Evolutionary conservation across 768 basidiomycete genomes (phyloP).

Genomic region (Coprinopsis marcescibilis): DNA sequence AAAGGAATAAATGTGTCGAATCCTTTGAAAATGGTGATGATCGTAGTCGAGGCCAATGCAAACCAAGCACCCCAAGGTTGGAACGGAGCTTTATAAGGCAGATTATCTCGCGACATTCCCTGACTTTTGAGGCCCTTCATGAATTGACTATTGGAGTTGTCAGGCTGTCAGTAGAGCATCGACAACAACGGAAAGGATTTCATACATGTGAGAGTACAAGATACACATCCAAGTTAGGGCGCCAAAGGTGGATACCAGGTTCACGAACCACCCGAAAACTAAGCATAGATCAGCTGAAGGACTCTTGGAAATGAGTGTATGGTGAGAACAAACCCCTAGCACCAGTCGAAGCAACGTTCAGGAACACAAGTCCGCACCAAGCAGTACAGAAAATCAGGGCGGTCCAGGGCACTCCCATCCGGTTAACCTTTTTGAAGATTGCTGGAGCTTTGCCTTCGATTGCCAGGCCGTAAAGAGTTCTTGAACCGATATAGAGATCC

Average conservation of each 20-base stretch:
- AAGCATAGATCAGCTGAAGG: slow-evolving; percentile 23
- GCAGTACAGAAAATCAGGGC: slow-evolving; percentile 47
- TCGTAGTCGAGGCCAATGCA: slow-evolving; percentile 44
- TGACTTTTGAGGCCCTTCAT: slow-evolving; percentile 40
- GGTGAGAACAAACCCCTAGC: slow-evolving; percentile 35
- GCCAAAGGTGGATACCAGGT: slow-evolving; percentile 42
- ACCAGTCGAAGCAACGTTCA: slow-evolving; percentile 46
- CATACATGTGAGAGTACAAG: slow-evolving; percentile 52
- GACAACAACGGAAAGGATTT: neutral
- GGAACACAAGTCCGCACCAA: slow-evolving; percentile 54
- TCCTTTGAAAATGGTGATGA: slow-evolving; percentile 57
- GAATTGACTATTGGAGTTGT: slow-evolving; percentile 27
- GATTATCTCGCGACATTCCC: slow-evolving; percentile 33
- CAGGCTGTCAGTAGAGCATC: neutral
- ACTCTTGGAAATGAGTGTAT: slow-evolving; percentile 17
- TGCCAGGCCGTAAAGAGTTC: slow-evolving; percentile 44
- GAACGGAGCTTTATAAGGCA: slow-evolving; percentile 55
- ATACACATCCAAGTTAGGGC: slow-evolving; percentile 50
- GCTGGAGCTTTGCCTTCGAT: slow-evolving; percentile 44
- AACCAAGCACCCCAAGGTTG: slow-evolving; percentile 59
- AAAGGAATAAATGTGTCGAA: slow-evolving; percentile 48
- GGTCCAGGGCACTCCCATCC: slow-evolving; percentile 44
- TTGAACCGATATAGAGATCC: slow-evolving; percentile 51
- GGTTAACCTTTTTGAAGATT: slow-evolving; percentile 38
- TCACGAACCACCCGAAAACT: slow-evolving; percentile 48